A percentile compares a stretch with the other conserved stretches of the same genome.
These are phyloP conservation scores for Gautieria morchelliformis DNA, from an alignment of 768 basidiomycete species.

Conservation along the genomic window DNA sequence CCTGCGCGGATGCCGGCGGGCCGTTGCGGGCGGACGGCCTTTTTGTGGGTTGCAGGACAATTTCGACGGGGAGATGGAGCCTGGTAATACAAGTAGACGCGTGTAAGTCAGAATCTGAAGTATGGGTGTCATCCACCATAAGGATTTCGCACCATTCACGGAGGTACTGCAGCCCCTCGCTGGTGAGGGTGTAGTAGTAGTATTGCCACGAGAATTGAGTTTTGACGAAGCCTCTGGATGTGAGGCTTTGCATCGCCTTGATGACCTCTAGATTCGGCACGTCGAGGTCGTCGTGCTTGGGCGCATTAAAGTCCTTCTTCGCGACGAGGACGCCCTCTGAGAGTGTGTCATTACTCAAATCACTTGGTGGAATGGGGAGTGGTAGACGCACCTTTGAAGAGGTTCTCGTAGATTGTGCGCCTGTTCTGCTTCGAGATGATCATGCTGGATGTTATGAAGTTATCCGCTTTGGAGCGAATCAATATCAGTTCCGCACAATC, in stretches of 20 bases:
- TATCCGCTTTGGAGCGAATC: too few relatives aligned
- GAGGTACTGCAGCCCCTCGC: constrained; percentile 95
- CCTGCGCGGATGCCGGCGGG: constrained; percentile 69
- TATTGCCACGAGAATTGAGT: constrained; percentile 99
- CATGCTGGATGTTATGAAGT: constrained; percentile 46
- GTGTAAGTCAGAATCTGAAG: not conserved
- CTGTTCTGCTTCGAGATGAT: constrained; percentile 94
- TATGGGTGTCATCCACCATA: not conserved
- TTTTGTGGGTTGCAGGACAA: constrained; percentile 97
- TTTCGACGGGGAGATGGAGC: constrained; percentile 91
- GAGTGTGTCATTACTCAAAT: not conserved
- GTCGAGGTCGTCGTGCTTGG: constrained; percentile 86
- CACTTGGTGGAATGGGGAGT: not conserved
- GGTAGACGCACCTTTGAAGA: constrained; percentile 88
- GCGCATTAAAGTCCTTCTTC: constrained; percentile 97
- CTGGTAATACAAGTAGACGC: constrained; percentile 26
- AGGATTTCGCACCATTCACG: constrained; percentile 60
- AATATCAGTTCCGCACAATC: too few relatives aligned
- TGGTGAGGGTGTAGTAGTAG: constrained; percentile 97
- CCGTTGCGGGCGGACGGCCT: constrained; percentile 79
- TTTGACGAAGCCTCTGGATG: constrained; percentile 82
- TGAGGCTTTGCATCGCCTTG: constrained; percentile 62
- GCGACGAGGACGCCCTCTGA: constrained; percentile 97
- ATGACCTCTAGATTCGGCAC: constrained; percentile 61
- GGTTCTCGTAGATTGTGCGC: constrained; percentile 96